These are phyloP conservation scores for Wickerhamiella domercqiae DNA, from an alignment of 805 yeast genomes.

Conservation along the genomic window DNA sequence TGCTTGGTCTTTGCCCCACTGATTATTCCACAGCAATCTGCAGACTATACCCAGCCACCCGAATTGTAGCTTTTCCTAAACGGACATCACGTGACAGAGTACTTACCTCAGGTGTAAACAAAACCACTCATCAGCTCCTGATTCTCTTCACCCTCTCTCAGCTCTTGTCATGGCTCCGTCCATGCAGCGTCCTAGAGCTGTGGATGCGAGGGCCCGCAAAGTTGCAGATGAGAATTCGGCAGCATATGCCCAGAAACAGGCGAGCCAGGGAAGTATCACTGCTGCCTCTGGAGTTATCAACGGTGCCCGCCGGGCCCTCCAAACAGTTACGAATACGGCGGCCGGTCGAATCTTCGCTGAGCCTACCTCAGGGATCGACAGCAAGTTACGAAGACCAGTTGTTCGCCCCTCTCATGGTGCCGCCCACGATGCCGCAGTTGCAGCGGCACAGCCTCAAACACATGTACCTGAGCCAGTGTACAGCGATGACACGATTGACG, in stretches of 20 bases:
- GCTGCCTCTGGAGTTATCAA: conserved; percentile 5
- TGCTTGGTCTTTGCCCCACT: no score
- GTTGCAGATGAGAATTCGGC: conserved; percentile 1
- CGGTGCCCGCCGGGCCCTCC: no score
- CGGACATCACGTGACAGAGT: background rate
- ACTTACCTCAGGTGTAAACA: background rate
- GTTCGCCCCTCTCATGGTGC: no score
- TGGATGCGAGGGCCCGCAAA: background rate
- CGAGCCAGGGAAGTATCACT: background rate
- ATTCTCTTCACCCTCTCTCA: background rate
- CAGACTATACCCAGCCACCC: no score
- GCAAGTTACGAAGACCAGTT: no score
- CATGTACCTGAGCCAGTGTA: no score
- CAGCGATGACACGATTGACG: background rate
- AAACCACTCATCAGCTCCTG: background rate
- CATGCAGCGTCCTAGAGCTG: no score
- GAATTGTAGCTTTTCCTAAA: background rate
- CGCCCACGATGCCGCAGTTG: no score
- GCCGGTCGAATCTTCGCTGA: background rate
- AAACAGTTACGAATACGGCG: conserved; percentile 10
- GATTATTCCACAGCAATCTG: no score
- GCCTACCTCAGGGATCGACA: background rate
- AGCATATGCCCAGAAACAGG: conserved; percentile 1
- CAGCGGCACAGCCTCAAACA: no score
- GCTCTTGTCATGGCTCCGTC: background rate